phyloP scores from a whole-genome alignment of 2,329 filamentous ascomycete genomes.

The Trichoderma sp. region DNA sequence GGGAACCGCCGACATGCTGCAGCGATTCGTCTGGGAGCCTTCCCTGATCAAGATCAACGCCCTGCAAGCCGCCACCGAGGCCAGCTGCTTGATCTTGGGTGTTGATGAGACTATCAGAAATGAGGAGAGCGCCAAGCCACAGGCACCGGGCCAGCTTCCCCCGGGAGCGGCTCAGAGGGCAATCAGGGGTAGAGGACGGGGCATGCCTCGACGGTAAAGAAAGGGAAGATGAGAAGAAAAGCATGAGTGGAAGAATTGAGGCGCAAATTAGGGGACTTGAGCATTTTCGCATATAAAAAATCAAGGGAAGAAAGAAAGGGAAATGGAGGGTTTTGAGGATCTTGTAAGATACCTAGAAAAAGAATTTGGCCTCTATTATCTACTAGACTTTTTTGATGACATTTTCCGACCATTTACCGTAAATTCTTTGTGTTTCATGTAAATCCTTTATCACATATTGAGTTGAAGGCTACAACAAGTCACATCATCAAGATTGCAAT shows the following conservation, averaged over 20 bases:
- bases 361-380: constrained; percentile 31
- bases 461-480: background rate
- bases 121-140: constrained; percentile 84
- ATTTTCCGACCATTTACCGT: background rate
- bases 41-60: constrained; percentile 96
- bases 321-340: constrained; percentile 35
- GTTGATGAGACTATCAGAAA: constrained; percentile 99
- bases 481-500: background rate
- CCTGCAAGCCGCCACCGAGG: constrained; percentile 93
- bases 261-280: constrained; percentile 7
- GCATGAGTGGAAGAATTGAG: background rate
- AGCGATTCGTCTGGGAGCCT: constrained; percentile 96
- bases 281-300: constrained; percentile 43
- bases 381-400: constrained; percentile 22
- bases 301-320: constrained; percentile 20
- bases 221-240: constrained; percentile 7
- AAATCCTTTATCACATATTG: background rate
- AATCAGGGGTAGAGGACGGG: constrained; percentile 77
- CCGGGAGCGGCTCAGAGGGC: constrained; percentile 87
- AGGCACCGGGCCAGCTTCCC: constrained; percentile 76
- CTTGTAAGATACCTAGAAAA: constrained; percentile 40
- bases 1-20: constrained; percentile 91
- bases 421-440: background rate
- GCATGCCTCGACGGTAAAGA: constrained; percentile 79
- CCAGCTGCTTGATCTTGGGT: constrained; percentile 89